Percentiles rank a stretch among this genome's conserved stretches.
Evolutionary conservation across 2,329 filamentous ascomycete genomes (phyloP).

Genomic region (Trichoderma brevicompactum): DNA sequence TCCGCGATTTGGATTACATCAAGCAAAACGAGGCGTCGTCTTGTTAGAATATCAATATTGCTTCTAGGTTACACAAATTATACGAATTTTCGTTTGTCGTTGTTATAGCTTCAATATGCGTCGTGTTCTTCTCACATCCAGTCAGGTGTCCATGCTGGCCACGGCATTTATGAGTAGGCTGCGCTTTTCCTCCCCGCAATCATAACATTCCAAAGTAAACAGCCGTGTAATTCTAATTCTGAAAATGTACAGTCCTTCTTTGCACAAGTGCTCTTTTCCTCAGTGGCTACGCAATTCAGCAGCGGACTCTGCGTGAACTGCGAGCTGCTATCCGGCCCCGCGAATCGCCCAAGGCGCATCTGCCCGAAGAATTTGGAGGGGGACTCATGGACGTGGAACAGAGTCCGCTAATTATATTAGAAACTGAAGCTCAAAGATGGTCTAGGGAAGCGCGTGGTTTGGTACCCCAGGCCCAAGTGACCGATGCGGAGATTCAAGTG

Average conservation of each 20-base stretch:
- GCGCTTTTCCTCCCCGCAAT: not conserved
- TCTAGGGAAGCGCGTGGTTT: conserved; percentile 33
- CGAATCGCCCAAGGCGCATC: conserved; percentile 53
- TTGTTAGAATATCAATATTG: not conserved
- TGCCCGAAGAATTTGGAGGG: conserved; percentile 56
- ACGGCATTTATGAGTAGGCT: conserved; percentile 66
- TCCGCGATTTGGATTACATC: not conserved
- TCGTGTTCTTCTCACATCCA: conserved; percentile 66
- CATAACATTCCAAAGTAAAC: not conserved
- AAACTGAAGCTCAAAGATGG: conserved; percentile 42
- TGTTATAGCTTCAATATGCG: conserved; percentile 37
- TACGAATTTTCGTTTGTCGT: not conserved
- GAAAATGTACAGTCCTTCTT: conserved; percentile 61
- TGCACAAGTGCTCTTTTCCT: conserved; percentile 86
- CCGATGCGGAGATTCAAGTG: conserved; percentile 39
- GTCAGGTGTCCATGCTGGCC: conserved; percentile 71
- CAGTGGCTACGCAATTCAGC: conserved; percentile 85
- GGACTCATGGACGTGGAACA: conserved; percentile 53
- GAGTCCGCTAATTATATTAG: conserved; percentile 49
- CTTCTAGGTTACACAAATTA: conserved; percentile 6
- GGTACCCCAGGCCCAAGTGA: conserved; percentile 32
- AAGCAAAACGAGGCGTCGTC: not conserved
- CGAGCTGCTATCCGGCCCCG: conserved; percentile 68
- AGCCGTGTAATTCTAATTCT: conserved; percentile 1
- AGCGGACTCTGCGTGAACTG: conserved; percentile 78